Evolutionary conservation across 345 rosid genomes (phyloP).

Genomic region (Corchorus olitorius): DNA sequence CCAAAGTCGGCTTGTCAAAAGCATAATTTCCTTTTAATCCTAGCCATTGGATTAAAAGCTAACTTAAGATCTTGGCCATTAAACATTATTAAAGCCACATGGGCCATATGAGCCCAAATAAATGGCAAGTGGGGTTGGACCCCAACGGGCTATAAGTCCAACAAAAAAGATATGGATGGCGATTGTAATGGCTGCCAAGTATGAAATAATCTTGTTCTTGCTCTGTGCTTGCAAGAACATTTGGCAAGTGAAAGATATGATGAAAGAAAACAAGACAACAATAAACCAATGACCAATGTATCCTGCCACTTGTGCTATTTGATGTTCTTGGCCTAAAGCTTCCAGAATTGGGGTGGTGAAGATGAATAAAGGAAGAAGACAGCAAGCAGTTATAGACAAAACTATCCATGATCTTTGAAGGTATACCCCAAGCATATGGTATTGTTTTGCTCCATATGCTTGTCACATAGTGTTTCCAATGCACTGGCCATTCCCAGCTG

Average conservation of each 20-base stretch:
- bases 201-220: conserved; percentile 71
- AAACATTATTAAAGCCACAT: too few relatives aligned
- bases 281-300: conserved; percentile 55
- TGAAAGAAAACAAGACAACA: conserved; percentile 45
- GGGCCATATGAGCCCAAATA: too few relatives aligned
- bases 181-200: conserved; percentile 52
- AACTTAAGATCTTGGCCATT: too few relatives aligned
- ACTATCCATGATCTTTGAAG: conserved; percentile 88
- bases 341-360: conserved; percentile 52
- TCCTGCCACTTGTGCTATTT: conserved; percentile 48
- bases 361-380: conserved; percentile 55
- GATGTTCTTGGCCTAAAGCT: conserved; percentile 59
- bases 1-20: too few relatives aligned
- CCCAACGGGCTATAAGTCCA: too few relatives aligned
- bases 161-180: conserved; percentile 47
- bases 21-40: too few relatives aligned
- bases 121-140: too few relatives aligned
- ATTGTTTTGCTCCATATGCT: conserved; percentile 71
- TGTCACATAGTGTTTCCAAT: conserved; percentile 80
- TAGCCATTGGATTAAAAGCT: too few relatives aligned
- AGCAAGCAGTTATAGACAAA: conserved; percentile 33
- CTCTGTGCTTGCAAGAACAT: conserved; percentile 84
- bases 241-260: conserved; percentile 66
- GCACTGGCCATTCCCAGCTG: conserved; percentile 92
- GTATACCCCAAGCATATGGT: conserved; percentile 80